These are phyloP conservation scores for Raffaelea deltoideospora DNA, from an alignment of 2,329 filamentous ascomycete genomes.

Conservation along the genomic window DNA sequence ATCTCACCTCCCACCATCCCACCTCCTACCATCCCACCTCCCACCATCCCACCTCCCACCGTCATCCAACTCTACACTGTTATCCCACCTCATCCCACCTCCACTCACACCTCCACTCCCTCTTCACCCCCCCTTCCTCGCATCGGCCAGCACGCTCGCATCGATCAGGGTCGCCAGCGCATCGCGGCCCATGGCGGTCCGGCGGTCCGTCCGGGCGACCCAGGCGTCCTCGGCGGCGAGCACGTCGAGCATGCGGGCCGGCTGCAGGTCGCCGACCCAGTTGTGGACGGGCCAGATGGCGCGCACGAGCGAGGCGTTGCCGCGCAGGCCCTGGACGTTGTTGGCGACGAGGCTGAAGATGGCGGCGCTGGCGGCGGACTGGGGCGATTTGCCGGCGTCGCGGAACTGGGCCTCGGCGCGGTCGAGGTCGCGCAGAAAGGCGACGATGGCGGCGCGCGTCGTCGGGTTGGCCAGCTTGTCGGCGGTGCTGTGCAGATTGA, in stretches of 20 bases:
- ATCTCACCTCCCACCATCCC: too few relatives aligned
- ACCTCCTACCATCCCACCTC: too few relatives aligned
- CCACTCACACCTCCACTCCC: too few relatives aligned
- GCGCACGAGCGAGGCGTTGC: slow-evolving; percentile 9
- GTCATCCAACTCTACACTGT: too few relatives aligned
- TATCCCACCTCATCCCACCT: too few relatives aligned
- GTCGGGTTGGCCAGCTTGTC: slow-evolving; percentile 16
- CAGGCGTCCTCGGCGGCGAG: slow-evolving; percentile 2
- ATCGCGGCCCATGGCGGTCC: neutral
- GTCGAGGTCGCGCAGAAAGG: slow-evolving; percentile 15
- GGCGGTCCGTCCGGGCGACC: slow-evolving; percentile 2
- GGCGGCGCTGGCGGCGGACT: too few relatives aligned
- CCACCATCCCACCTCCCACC: too few relatives aligned
- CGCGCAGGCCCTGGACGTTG: slow-evolving; percentile 11
- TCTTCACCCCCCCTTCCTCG: too few relatives aligned
- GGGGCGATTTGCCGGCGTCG: too few relatives aligned
- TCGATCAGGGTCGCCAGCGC: slow-evolving; percentile 1
- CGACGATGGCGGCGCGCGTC: slow-evolving; percentile 16
- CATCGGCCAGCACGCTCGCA: slow-evolving; percentile 2
- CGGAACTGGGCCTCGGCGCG: slow-evolving; percentile 15
- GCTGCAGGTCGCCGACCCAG: slow-evolving; percentile 12
- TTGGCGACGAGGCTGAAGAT: slow-evolving; percentile 13
- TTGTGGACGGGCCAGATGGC: slow-evolving; percentile 15
- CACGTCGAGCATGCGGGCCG: slow-evolving; percentile 1
- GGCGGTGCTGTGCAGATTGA: slow-evolving; percentile 17